Percentiles rank a stretch among this genome's conserved stretches.
Evolutionary conservation across 306 rosid species (phyloP).

Genomic region (Argentina anserina): DNA sequence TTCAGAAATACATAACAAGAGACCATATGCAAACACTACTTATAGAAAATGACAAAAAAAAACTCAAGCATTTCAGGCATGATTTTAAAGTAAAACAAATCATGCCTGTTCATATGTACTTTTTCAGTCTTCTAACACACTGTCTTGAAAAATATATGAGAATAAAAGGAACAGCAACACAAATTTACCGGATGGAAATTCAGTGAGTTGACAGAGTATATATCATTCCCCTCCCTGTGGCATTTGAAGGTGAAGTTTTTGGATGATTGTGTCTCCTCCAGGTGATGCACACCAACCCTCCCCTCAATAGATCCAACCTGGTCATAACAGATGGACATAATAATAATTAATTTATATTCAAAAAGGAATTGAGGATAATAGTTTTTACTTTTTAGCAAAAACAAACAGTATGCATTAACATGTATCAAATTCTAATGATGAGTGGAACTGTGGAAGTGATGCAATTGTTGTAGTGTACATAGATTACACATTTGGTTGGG

Average conservation of each 20-base stretch:
- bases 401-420: neutral
- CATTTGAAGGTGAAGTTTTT: slow-evolving; percentile 91
- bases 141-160: neutral
- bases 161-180: neutral
- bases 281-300: slow-evolving; percentile 96
- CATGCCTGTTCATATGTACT: neutral
- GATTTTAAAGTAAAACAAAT: neutral
- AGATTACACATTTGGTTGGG: neutral
- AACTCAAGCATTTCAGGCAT: neutral
- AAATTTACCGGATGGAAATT: slow-evolving; percentile 77
- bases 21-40: neutral
- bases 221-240: slow-evolving; percentile 71
- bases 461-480: neutral
- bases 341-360: neutral
- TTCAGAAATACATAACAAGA: neutral
- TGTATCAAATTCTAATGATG: neutral
- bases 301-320: slow-evolving; percentile 98
- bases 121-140: neutral
- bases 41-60: neutral
- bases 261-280: slow-evolving; percentile 63
- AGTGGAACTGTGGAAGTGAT: neutral
- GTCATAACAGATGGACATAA: slow-evolving; percentile 9
- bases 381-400: neutral
- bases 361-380: neutral
- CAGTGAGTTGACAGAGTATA: slow-evolving; percentile 78